Evolutionary conservation across 352 stramenopile genomes (phyloP), one percentile per base, ranked within the genome.

Genomic region (Phytopythium cucurbitacearum): DNA sequence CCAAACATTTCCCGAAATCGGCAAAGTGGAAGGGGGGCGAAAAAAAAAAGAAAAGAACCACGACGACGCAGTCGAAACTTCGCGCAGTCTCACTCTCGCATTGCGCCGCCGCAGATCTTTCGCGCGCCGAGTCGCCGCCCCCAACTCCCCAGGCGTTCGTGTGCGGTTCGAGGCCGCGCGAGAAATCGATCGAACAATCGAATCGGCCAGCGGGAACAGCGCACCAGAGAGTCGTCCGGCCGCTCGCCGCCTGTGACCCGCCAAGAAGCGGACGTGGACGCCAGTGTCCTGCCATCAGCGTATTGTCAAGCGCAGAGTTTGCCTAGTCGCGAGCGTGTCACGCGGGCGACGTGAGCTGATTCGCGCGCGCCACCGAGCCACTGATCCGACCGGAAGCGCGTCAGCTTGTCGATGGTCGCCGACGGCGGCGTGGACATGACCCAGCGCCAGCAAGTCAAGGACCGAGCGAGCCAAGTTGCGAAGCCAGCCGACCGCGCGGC

Each of bases 351-450:
- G 58, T 52, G 48, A 47, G 52, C 15, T 39, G 21, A 43, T n/a
- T 40, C 59, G 47, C 21, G 21, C 12, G 1, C 36, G 6, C 12
- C 36, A 36, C 32, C 39, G 44, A 59, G 54, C 37, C 21, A 42
- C 36, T 48, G 38, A 55, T 16, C 15, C 4, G 8, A 21, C 21
- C 21, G 21, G 21, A 1, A 28, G 21, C 21, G 21, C 21, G 21
- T 28, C 21, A 45, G 35, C 15, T 41, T 46, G 48, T 28, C 16
- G 33, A 49, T 59, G 62, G 49, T 64, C 40, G 53, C 55, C 28
- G 56, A 69, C 57, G 57, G 63, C 59, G 57, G 56, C 12, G 62
- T 71, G 58, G 59, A 71, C 36, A 41, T 50, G n/a, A 49, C 62
- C 21, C 59, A 56, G 39, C 44, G 40, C 10, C 48, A 57, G 11